These are phyloP conservation scores for Sporothrix curviconia DNA, from an alignment of 2,329 filamentous ascomycete species.

Conservation along the genomic window DNA sequence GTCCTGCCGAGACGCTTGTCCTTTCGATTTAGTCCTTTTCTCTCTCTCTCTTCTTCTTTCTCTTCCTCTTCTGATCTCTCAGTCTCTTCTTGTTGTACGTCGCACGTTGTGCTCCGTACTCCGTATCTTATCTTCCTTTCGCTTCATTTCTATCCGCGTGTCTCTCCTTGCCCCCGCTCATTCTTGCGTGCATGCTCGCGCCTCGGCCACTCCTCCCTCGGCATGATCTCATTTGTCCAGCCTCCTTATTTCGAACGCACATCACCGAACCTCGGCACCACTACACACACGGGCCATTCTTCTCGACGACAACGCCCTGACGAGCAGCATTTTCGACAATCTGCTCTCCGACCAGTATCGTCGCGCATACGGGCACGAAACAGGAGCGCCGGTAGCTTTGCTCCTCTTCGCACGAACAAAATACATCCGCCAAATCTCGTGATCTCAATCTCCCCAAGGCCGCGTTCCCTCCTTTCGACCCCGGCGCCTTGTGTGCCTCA, in stretches of 20 bases:
- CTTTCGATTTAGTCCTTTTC: not conserved
- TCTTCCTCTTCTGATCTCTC: not conserved
- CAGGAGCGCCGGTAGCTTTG: too few relatives aligned
- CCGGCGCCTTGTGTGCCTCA: not conserved
- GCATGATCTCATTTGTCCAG: slow-evolving; percentile 7
- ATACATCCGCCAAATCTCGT: too few relatives aligned
- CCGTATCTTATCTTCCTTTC: not conserved
- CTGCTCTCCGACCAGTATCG: too few relatives aligned
- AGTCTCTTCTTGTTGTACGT: not conserved
- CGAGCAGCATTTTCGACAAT: not conserved
- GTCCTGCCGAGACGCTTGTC: too few relatives aligned
- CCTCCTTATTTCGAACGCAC: not conserved
- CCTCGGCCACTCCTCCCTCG: not conserved
- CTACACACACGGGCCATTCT: not conserved
- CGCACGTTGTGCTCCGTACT: too few relatives aligned
- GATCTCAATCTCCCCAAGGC: not conserved
- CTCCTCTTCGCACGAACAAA: too few relatives aligned
- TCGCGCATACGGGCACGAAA: too few relatives aligned
- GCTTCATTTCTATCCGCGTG: not conserved
- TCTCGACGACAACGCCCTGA: not conserved
- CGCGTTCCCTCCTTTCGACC: not conserved
- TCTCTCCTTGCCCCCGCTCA: not conserved
- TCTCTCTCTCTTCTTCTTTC: not conserved
- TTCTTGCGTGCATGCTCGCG: not conserved
- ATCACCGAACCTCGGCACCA: not conserved